phyloP scores from a whole-genome alignment of 768 basidiomycete genomes.

The Phanerochaete carnosa region DNA sequence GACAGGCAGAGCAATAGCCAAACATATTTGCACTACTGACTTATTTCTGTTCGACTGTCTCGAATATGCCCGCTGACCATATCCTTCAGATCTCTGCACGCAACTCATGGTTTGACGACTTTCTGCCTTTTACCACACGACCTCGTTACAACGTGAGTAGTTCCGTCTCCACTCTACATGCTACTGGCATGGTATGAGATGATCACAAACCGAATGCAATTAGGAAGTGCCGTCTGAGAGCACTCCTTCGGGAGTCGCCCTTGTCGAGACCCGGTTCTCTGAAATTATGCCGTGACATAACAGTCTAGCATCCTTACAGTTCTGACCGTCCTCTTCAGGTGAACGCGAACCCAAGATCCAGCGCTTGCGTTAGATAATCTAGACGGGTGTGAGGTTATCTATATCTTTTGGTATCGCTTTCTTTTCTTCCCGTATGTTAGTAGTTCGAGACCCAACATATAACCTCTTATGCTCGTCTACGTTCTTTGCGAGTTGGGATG shows the following conservation, averaged over 20 bases:
- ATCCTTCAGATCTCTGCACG: not conserved
- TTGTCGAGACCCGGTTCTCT: slow-evolving; percentile 20
- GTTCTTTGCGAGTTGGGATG: no score
- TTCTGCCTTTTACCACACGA: no score
- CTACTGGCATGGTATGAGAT: slow-evolving; percentile 11
- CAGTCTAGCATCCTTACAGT: not conserved
- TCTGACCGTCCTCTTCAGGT: not conserved
- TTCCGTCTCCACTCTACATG: not conserved
- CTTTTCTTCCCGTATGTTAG: no score
- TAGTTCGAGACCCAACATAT: no score
- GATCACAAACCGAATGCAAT: slow-evolving; percentile 28
- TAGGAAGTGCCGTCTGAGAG: slow-evolving; percentile 30
- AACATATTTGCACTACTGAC: slow-evolving; percentile 27
- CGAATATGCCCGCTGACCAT: not conserved
- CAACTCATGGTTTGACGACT: no score
- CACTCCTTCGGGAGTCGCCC: slow-evolving; percentile 14
- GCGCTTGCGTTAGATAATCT: not conserved
- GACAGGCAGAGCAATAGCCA: slow-evolving; percentile 29
- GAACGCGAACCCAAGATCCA: not conserved
- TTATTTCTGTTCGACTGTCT: not conserved
- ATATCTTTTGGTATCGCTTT: no score
- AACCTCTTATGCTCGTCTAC: no score
- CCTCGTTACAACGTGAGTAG: not conserved
- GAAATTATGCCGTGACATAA: not conserved
- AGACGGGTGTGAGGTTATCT: no score